Evolutionary conservation across 1,139 yeast genomes (phyloP), one percentile per base, ranked within the genome.

Genomic region (Geotrichum klebahnii): DNA sequence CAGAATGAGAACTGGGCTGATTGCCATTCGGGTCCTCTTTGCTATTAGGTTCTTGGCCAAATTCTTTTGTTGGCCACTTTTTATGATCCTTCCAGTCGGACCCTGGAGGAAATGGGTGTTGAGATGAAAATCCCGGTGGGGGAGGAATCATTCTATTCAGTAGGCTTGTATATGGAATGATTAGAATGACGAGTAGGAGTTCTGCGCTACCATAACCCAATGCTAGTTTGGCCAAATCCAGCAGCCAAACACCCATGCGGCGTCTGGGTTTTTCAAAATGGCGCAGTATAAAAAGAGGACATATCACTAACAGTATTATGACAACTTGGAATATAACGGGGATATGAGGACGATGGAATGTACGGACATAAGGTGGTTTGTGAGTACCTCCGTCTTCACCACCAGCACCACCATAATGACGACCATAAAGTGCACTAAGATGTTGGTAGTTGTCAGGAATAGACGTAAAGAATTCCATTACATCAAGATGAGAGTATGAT

Each of bases 191-290:
- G 12, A 52, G n/a, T 5, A 52, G 39, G 1, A 52, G 29, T 26
- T 52, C 53, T 4, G 55, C 53, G 12, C 43, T 38, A 3, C 49
- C 51, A 33, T 38, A 49, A n/a, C 53, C 55, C 2, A 52, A 32
- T 2, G 39, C 44, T 24, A 46, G 38, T 14, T 51, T 38, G n/a
- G 44, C 19, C 9, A 52, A 17, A 29, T 52, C 55, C 10, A 48
- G 45, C n/a, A 44, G 19, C 55, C 55, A 52, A 19, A 52, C 53
- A 5, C 44, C 17, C 12, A 49, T 29, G n/a, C 55, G 39, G 3
- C 55, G 51, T 4, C 48, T 39, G 3, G 55, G 53, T 14, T 41
- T 42, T 35, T 52, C 55, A n/a, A 43, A 46, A 31, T 45, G 41
- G 20, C 55, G 46, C n/a, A 52, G 22, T 8, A 49, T 17, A 3